These are phyloP conservation scores for Cutaneotrichosporon mucoides DNA, from an alignment of 1,284 basidiomycete species.

Conservation along the genomic window DNA sequence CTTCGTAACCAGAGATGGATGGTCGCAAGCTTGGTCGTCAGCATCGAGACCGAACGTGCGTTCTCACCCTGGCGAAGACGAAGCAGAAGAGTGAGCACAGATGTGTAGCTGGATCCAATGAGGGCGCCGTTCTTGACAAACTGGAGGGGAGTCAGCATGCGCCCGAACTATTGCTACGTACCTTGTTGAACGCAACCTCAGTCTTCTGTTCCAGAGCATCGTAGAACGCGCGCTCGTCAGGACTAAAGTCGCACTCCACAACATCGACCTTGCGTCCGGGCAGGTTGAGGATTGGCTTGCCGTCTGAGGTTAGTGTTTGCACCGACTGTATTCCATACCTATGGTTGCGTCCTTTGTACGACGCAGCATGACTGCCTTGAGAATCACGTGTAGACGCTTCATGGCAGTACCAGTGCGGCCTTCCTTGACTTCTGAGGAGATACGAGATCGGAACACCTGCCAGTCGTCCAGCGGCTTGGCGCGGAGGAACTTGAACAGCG, in stretches of 20 bases:
- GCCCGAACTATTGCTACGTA: background rate
- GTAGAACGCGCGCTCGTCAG: constrained; percentile 79
- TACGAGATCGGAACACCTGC: constrained; percentile 70
- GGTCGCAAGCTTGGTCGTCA: constrained; percentile 67
- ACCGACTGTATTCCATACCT: constrained; percentile 28
- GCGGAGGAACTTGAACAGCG: constrained; percentile 82
- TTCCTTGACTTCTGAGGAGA: constrained; percentile 72
- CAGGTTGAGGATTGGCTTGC: constrained; percentile 75
- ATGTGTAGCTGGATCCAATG: constrained; percentile 69
- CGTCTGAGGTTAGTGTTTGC: constrained; percentile 53
- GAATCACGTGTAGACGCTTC: constrained; percentile 77
- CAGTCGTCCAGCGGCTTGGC: constrained; percentile 78
- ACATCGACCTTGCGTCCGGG: constrained; percentile 71
- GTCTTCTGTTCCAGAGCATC: constrained; percentile 70
- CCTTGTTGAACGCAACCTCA: constrained; percentile 62
- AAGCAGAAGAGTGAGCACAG: constrained; percentile 76
- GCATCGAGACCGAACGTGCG: no score
- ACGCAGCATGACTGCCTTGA: constrained; percentile 85
- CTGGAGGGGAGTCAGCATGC: constrained; percentile 9
- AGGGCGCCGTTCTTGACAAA: constrained; percentile 58
- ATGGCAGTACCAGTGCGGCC: constrained; percentile 68
- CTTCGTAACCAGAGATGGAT: constrained; percentile 72
- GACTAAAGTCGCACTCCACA: constrained; percentile 67
- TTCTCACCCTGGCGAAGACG: constrained; percentile 77
- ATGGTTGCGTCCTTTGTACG: constrained; percentile 76